These are phyloP conservation scores for Allium cepa DNA, from an alignment of 106 monocot species.

Conservation along the genomic window DNA sequence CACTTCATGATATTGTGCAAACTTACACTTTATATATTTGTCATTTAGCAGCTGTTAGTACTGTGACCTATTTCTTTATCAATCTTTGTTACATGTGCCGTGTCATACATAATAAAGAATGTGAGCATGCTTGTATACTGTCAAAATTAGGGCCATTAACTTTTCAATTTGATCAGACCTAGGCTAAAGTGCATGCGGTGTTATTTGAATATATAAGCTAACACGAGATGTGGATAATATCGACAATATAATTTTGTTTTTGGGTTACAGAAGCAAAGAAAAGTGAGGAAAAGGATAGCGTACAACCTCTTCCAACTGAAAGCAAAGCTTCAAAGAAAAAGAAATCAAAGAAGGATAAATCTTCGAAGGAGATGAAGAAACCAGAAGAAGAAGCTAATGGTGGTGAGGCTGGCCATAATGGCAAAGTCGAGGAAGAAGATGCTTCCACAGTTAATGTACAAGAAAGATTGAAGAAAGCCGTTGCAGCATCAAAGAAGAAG, in stretches of 20 bases:
- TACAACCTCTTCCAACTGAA: constrained; percentile 18
- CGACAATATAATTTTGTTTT: not conserved
- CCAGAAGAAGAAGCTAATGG: constrained; percentile 7
- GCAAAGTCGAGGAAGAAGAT: not conserved
- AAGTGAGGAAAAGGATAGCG: constrained; percentile 12
- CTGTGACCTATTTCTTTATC: no score
- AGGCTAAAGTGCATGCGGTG: no score
- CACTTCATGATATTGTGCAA: no score
- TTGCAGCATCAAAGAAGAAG: constrained; percentile 33
- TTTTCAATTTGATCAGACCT: no score
- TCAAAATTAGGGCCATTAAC: no score
- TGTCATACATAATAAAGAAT: no score
- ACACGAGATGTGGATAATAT: not conserved
- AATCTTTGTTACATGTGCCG: no score
- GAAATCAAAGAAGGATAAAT: constrained; percentile 44
- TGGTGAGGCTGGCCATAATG: not conserved
- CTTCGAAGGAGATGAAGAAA: constrained; percentile 30
- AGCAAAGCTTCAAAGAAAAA: constrained; percentile 51
- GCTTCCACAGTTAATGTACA: constrained; percentile 7
- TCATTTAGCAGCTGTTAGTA: no score
- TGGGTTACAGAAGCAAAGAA: constrained; percentile 15
- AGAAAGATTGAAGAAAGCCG: constrained; percentile 39
- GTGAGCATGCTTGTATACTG: no score
- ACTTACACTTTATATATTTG: no score
- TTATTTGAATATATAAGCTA: no score